Evolutionary conservation across 768 basidiomycete genomes (phyloP), one percentile per base, ranked within the genome.

Genomic region (Mrakia gelida): DNA sequence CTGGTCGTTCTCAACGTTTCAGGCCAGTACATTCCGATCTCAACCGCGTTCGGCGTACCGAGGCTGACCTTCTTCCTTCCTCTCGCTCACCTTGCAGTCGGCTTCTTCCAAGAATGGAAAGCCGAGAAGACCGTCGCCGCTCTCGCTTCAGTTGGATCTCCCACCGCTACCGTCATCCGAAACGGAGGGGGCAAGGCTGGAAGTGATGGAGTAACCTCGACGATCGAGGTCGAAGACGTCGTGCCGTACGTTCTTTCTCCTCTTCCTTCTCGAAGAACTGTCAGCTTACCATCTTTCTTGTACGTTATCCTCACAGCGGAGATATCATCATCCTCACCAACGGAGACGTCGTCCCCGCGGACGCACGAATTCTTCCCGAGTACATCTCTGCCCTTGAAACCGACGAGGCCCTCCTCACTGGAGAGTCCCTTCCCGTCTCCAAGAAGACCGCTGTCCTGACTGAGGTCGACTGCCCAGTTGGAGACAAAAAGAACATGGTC

Each of bases 331-430:
- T 85, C 43, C 77, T 86, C 52, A 84, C 84, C 77, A 85, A 84
- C 54, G 86, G 86, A 30, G 85, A 85, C 78, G 84, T 86, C 63
- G 84, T 86, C 16, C 85, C 86, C 15, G 86, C 86, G 78, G 86
- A 85, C 71, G 84, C 81, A 38, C 82, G 88, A n/a, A 82, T 88
- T 6, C 81, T 88, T 45, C 82, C 85, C 21, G 86, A 86, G 11
- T 78, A 81, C 71, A 68, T 79, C 63, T 86, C 86, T n/a, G 87
- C 88, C 80, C 83, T 88, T 41, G 88, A 88, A 81, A 83, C 85
- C 34, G 87, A 87, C 56, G 88, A 89, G 80, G 87, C 87, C 32
- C 84, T 88, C 21, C 82, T 89, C 65, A 89, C 88, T 0, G 88
- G 88, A 78, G 88, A 88, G 81, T 87, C 87, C 21, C 80, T 88